These are phyloP conservation scores for Conticribra weissflogii DNA, from an alignment of 108 stramenopile genomes.

Conservation along the genomic window DNA sequence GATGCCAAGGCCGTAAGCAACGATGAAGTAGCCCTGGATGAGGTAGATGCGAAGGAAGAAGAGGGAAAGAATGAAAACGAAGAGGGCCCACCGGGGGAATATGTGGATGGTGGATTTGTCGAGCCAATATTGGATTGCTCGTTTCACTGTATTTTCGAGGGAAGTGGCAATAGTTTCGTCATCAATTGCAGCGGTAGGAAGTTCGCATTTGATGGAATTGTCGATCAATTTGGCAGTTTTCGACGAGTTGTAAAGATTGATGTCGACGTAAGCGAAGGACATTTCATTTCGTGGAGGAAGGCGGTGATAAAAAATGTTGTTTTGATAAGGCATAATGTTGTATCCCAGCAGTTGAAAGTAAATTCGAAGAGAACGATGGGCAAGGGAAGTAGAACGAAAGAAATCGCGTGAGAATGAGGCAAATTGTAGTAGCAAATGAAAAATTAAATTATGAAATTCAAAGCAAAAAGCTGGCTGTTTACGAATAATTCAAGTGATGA, in stretches of 20 bases:
- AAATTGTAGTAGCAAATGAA: no score
- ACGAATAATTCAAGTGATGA: no score
- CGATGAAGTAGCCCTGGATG: slow-evolving; percentile 97
- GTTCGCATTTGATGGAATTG: neutral
- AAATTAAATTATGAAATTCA: no score
- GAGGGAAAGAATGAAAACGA: slow-evolving; percentile 66
- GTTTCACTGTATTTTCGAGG: slow-evolving; percentile 53
- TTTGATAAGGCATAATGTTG: slow-evolving; percentile 7
- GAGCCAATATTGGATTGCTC: slow-evolving; percentile 94
- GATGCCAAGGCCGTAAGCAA: slow-evolving; percentile 98
- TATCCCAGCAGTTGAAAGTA: neutral
- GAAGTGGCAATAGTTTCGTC: slow-evolving; percentile 3
- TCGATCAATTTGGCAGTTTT: neutral
- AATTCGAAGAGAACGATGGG: slow-evolving; percentile 1
- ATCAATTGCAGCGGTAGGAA: neutral
- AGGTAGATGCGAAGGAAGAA: slow-evolving; percentile 94
- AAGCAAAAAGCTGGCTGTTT: no score
- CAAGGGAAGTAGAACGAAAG: neutral
- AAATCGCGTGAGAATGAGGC: no score
- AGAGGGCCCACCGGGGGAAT: slow-evolving; percentile 78
- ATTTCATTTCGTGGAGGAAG: neutral
- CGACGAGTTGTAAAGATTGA: slow-evolving; percentile 11
- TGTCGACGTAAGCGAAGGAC: slow-evolving; percentile 15
- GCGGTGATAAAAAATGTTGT: neutral
- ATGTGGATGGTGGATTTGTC: slow-evolving; percentile 95